Base-by-base conservation (phyloP, 352 stramenopile genomes). In the Phytophthora multivora region DNA sequence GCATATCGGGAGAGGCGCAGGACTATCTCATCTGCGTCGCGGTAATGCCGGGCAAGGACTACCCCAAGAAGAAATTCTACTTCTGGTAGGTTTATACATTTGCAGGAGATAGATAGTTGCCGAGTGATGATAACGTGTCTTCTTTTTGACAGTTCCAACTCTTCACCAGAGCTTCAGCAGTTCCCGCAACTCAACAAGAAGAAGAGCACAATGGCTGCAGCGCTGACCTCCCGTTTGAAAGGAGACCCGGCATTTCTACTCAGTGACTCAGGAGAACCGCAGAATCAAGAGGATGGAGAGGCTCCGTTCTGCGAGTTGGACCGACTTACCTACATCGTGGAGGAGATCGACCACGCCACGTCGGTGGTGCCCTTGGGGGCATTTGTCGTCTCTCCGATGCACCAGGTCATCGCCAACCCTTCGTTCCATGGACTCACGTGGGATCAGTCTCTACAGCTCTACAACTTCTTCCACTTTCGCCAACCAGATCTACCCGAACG, bases 21-120 rank as follows among this genome's bases (percentile, higher is more conserved):
- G 82, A 94, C 57, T 94, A 92, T 41, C 58, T 92, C 51, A 51
- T 92, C 55, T 78, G 71, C 1, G 80, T 91, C 21, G 85, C 73
- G 5, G 52, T 89, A 9, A 62, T 91, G 18, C 48, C 78, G 0
- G 69, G 58, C n/a, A 82, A 88, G 18, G 79, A 88, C 51, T 90
- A 88, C 33, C 83, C 81, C 12, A 88, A 77, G 59, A 94, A 92
- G 58, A 94, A 94, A 39, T 94, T 91, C 31, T 93, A 91, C 81
- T 94, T 92, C 33, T 94, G 81, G 83, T 90, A 67, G 26, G 21
- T 47, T 46, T 12, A 18, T 59, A 33, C 28, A 33, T 0, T 33
- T 33, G 8, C 28, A 33, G 28, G 28, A 13, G 9, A 30, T 30
- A 30, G 5, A 30, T 30, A 33, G 9, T 33, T 33, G 28, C 28